Conservation (phyloP, 345 rosid genomes). For the Eutrema heterophyllum region DNA sequence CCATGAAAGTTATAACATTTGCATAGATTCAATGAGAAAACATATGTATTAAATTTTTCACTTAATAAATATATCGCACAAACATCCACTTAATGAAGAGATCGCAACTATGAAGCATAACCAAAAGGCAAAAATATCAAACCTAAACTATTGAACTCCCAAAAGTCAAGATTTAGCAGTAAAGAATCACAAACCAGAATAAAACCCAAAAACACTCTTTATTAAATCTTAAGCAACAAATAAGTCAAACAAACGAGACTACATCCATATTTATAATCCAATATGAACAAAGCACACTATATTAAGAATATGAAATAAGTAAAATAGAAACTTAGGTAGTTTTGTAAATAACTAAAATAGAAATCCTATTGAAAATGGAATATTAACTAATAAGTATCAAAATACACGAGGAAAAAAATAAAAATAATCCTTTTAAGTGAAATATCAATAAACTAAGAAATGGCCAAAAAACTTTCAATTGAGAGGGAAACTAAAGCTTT, state of each 20-base stretch:
- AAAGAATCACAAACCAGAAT: neutral
- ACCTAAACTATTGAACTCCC: neutral
- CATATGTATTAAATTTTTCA: neutral
- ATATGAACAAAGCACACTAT: neutral
- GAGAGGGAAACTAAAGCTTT: conserved; percentile 9
- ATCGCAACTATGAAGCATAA: neutral
- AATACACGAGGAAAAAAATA: neutral
- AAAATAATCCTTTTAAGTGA: neutral
- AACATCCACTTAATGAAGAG: too few relatives aligned
- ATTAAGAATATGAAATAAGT: neutral
- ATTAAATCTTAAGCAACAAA: too few relatives aligned
- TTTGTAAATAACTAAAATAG: neutral
- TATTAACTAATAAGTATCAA: neutral
- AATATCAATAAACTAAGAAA: neutral
- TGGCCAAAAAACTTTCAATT: neutral
- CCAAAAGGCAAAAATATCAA: neutral
- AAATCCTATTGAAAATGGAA: neutral
- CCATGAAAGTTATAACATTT: neutral
- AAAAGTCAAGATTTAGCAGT: neutral
- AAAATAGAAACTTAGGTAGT: neutral
- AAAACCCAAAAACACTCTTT: neutral
- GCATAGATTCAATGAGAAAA: neutral
- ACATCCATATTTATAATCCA: neutral
- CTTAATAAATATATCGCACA: too few relatives aligned
- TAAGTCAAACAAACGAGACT: neutral